These are phyloP conservation scores for Plasmodium vinckei DNA, from an alignment of 169 alveolate species.

Conservation along the genomic window DNA sequence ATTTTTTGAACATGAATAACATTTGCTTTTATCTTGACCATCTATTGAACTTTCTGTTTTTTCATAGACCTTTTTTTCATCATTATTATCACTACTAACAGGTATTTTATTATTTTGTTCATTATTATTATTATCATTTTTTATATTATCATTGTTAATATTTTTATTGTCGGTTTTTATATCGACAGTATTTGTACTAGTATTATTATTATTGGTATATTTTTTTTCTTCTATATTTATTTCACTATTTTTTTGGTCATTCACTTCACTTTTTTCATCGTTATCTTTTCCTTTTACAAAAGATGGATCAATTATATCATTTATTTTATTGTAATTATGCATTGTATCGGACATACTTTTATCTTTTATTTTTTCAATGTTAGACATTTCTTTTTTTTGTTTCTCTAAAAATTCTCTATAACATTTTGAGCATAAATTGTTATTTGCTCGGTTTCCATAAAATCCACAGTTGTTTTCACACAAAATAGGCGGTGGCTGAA, in stretches of 20 bases:
- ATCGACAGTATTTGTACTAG: constrained; percentile 11
- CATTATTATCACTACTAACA: constrained; percentile 6
- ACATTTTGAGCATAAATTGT: constrained; percentile 93
- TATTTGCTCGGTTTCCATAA: constrained; percentile 93
- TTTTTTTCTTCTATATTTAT: constrained; percentile 1
- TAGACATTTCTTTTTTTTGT: constrained; percentile 69
- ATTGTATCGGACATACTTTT: constrained; percentile 32
- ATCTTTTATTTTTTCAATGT: constrained; percentile 43
- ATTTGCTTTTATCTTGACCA: constrained; percentile 83
- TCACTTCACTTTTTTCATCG: constrained; percentile 5
- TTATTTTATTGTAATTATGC: constrained; percentile 15
- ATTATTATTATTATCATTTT: background rate
- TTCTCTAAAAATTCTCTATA: constrained; percentile 87
- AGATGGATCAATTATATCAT: constrained; percentile 20
- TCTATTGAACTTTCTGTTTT: background rate
- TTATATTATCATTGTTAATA: background rate
- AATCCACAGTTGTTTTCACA: constrained; percentile 93
- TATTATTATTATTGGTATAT: background rate
- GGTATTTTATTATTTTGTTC: background rate
- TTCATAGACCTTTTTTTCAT: background rate
- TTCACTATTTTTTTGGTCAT: background rate
- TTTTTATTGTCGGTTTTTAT: background rate
- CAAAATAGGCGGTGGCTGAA: constrained; percentile 85
- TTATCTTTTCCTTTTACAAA: constrained; percentile 11
- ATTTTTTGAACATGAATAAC: constrained; percentile 91